These are phyloP conservation scores for Plantago ovata DNA, from an alignment of 257 asterid species.

Conservation along the genomic window DNA sequence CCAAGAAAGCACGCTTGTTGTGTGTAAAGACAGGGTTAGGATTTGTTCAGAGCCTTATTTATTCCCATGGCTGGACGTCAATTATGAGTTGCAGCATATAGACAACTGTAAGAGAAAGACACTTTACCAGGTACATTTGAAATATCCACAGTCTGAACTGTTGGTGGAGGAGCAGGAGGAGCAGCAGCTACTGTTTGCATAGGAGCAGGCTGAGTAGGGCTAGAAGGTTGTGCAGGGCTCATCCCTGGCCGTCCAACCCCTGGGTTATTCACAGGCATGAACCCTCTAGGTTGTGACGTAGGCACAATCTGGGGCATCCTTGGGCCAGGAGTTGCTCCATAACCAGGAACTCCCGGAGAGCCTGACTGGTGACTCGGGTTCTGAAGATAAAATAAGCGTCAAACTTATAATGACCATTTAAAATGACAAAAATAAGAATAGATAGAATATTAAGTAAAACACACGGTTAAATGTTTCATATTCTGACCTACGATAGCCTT, in stretches of 20 bases:
- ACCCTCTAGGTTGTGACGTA: slow-evolving; percentile 56
- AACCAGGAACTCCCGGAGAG: slow-evolving; percentile 49
- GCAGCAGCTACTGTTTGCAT: slow-evolving; percentile 50
- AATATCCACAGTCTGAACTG: slow-evolving; percentile 93
- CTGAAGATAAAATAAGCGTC: slow-evolving; percentile 30
- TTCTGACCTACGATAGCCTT: not conserved
- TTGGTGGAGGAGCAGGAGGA: slow-evolving; percentile 91
- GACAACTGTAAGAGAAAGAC: slow-evolving; percentile 14
- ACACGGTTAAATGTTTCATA: not conserved
- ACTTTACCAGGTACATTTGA: slow-evolving; percentile 91
- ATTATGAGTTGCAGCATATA: too few relatives aligned
- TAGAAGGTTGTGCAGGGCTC: slow-evolving; percentile 63
- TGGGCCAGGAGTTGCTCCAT: slow-evolving; percentile 58
- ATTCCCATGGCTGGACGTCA: too few relatives aligned
- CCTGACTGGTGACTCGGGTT: slow-evolving; percentile 62
- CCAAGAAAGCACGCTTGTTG: too few relatives aligned
- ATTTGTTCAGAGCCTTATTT: too few relatives aligned
- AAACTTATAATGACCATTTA: slow-evolving; percentile 22
- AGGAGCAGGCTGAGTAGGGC: slow-evolving; percentile 62
- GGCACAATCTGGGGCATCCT: slow-evolving; percentile 58
- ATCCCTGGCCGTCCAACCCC: slow-evolving; percentile 72
- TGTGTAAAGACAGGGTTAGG: too few relatives aligned
- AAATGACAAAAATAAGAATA: slow-evolving; percentile 4
- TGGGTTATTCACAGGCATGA: slow-evolving; percentile 58
- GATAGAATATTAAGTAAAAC: not conserved